Conservation (phyloP, 148 eudicot genomes). For the Hydrangea macrophylla region DNA sequence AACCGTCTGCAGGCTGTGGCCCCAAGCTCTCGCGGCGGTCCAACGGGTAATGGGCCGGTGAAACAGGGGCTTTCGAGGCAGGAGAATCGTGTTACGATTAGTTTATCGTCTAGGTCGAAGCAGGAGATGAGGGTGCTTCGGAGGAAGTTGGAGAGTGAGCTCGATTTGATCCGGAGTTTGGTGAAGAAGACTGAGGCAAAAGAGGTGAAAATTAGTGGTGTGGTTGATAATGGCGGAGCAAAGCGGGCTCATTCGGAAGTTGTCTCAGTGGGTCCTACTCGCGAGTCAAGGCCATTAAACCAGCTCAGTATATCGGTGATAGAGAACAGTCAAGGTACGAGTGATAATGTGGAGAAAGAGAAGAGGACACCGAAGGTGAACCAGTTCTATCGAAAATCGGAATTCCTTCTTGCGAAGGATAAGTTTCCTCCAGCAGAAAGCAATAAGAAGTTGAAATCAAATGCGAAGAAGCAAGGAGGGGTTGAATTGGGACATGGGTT, state of each 20-base stretch:
- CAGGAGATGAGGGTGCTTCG: slow-evolving; percentile 60
- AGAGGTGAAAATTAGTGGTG: slow-evolving; percentile 31
- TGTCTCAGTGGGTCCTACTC: slow-evolving; percentile 40
- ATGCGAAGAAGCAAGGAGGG: slow-evolving; percentile 50
- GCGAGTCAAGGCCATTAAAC: slow-evolving; percentile 40
- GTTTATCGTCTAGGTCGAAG: slow-evolving; percentile 61
- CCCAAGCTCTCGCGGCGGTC: slow-evolving; percentile 10
- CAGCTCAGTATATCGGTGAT: slow-evolving; percentile 48
- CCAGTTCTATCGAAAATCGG: slow-evolving; percentile 58
- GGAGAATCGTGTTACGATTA: slow-evolving; percentile 53
- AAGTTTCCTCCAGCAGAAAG: slow-evolving; percentile 50
- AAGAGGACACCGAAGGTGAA: slow-evolving; percentile 74
- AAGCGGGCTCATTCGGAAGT: slow-evolving; percentile 51
- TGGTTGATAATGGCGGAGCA: slow-evolving; percentile 30
- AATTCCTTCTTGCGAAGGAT: slow-evolving; percentile 69
- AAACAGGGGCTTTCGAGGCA: slow-evolving; percentile 38
- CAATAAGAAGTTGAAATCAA: slow-evolving; percentile 62
- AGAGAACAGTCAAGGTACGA: slow-evolving; percentile 47
- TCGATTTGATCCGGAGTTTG: slow-evolving; percentile 55
- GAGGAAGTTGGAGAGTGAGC: slow-evolving; percentile 72
- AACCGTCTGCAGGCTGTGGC: slow-evolving; percentile 24
- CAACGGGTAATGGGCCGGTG: slow-evolving; percentile 25
- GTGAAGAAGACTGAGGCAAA: slow-evolving; percentile 62
- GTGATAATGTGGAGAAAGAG: slow-evolving; percentile 57
- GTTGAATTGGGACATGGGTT: slow-evolving; percentile 31